Evolutionary conservation across 768 basidiomycete genomes (phyloP), one percentile per base, ranked within the genome.

Genomic region (Hygrocybe coccinea): DNA sequence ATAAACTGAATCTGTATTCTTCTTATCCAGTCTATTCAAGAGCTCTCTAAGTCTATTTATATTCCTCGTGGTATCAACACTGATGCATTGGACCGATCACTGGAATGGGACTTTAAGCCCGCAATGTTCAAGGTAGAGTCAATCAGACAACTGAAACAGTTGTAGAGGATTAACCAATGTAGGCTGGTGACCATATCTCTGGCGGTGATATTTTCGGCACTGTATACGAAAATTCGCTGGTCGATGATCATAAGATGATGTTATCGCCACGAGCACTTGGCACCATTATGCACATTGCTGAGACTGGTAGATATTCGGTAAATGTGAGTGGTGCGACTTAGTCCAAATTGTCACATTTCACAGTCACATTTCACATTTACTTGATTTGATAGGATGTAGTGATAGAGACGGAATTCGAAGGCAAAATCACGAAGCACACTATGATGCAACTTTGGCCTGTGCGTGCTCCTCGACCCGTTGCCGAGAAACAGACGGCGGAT

Each of bases 401-500:
- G 19, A 76, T 97, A 47, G 97, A 99, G 73, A 97, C 95, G 6
- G 97, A 98, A 67, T 98, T 99, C 65, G 86, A 98, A 59, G 97
- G 95, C 61, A 93, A 94, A 75, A 87, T 79, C 37, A 89, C 93
- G 12, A 81, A 94, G 64, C 95, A 98, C 69, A 86, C 89, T 15
- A 86, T 99, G 84, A 90, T 97, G 91, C 97, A 99, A 67, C 77
- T 95, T 33, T 99, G 97, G 97, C 97, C 97, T 61, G 97, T 99
- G 58, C 91, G 97, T 66, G 97, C 95, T 17, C 94, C 97, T 49
- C 84, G 97, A 54, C 97, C 97, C 10, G 89, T 93, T 24, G 77
- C 90, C n/a, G 91, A 98, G 76, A 98, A 98, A 74, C 82, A 89
- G 65, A 95, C 89, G 2, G 95, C 95, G 55, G 83, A 95, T 69